Evolutionary conservation across 306 rosid genomes (phyloP), one percentile per base, ranked within the genome.

Genomic region (Prunus mira): DNA sequence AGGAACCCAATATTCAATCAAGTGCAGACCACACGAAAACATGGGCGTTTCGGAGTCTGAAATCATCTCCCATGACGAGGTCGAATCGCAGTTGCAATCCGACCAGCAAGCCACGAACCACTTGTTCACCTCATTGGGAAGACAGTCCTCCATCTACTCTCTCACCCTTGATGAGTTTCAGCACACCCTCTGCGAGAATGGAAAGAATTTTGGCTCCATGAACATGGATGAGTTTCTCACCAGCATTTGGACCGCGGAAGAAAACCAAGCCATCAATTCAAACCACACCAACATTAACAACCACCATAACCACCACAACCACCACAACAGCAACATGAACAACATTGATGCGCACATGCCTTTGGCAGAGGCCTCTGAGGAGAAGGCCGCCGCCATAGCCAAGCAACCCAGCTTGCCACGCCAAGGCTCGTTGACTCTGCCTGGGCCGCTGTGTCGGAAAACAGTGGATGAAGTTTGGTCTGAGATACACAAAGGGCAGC

Each of bases 391-490:
- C 27, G 18, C 38, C 12, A 79, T 89, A 38, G 78, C 83, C 51
- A 87, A 71, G 72, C 93, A 91, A 13, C 88, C 87, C 0, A 92
- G 96, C 82, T 76, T 92, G 9, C 69, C 86, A 12, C 89, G 91
- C 0, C 97, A 95, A 76, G 86, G 85, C n/a, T 95, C 98, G 0
- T 85, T 95, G 2, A 84, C 93, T 0, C 84, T 95, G 46, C 98
- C 98, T 3, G 58, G 91, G 8, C 97, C 92, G 15, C 85, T 95
- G 4, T 92, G 87, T 9, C 30, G 87, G 85, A 95, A 95, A 80
- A 95, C 98, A 0, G 98, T 95, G 24, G 98, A 95, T 0, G 90
- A 95, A 69, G 98, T 95, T 69, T 95, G 98, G 98, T 92, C 93
- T 24, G 96, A 92, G 74, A 95, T 95, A 51, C 91, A 90, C 66